Base-by-base conservation (phyloP, 108 stramenopile genomes). In the Fragilariopsis cylindrus region DNA sequence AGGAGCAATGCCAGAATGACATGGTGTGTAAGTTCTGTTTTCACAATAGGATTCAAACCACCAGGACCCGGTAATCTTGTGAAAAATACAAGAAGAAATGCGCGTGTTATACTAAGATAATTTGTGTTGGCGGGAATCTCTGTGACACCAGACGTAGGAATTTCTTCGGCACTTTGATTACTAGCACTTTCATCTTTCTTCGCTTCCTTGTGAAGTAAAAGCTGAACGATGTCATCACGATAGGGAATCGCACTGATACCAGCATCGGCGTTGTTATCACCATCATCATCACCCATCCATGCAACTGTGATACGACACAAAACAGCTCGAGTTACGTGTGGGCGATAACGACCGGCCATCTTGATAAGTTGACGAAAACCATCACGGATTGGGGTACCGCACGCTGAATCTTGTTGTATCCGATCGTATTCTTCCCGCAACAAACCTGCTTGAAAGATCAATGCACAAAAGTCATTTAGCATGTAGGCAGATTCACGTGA, bases 161-260 rank as follows among this genome's bases (percentile, higher is more conserved):
- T 3, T 9, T 71, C 39, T 39, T 45, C 56, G 6, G 62, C 30
- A 63, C 77, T 45, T 76, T 87, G 85, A 73, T 90, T 78, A 13
- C 73, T 69, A 15, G 87, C 63, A 46, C 81, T 60, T 69, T 90
- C 89, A 45, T 92, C 90, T 12, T 87, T 56, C 60, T 73, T 81
- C 1, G 65, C 76, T 71, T 92, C 95, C 70, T 96, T 96, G 81
- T 89, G 86, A 43, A 91, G 49, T 18, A 96, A 76, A 8, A 96
- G 88, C 7, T 91, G 57, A 39, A 77, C 83, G 65, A 94, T 86
- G 48, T 87, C 82, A n/a, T 87, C 78, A 8, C 76, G 65, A 63
- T 92, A 96, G 6, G 92, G 90, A 75, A 93, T 93, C 4, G 92
- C 89, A 42, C 71, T 76, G 9, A 89, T 13, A 9, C 94, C 94